Evolutionary conservation across 306 rosid species (phyloP).

Genomic region (Rubus idaeus): DNA sequence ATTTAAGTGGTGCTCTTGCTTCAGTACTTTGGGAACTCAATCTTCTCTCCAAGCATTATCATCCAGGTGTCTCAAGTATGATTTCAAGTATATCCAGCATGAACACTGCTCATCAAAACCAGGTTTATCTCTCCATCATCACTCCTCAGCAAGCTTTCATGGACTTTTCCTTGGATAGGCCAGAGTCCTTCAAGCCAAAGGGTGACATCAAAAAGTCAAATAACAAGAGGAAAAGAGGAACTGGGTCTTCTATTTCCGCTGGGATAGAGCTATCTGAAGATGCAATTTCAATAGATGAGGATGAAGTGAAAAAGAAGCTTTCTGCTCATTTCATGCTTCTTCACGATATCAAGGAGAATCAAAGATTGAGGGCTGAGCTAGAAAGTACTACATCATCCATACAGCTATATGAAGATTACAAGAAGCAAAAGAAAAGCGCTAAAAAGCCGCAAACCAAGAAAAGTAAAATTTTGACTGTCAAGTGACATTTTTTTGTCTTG

Average conservation of each 20-base stretch:
- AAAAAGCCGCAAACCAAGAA: constrained; percentile 24
- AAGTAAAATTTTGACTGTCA: background rate
- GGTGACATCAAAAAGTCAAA: constrained; percentile 34
- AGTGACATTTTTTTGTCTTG: constrained; percentile 1
- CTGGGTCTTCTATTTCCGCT: constrained; percentile 32
- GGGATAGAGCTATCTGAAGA: constrained; percentile 27
- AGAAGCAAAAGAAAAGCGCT: constrained; percentile 51
- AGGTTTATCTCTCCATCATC: constrained; percentile 49
- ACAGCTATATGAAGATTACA: constrained; percentile 63
- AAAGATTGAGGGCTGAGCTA: constrained; percentile 66
- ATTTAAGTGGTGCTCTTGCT: constrained; percentile 94
- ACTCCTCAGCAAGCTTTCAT: constrained; percentile 77
- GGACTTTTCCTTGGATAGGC: constrained; percentile 60
- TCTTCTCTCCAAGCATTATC: constrained; percentile 76
- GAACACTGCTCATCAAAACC: constrained; percentile 54
- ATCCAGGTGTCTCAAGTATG: constrained; percentile 66
- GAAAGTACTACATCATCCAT: constrained; percentile 46
- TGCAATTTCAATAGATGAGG: constrained; percentile 42
- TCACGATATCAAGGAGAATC: constrained; percentile 71
- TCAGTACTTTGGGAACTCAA: constrained; percentile 94
- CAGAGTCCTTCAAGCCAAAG: constrained; percentile 48
- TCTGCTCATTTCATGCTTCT: constrained; percentile 61
- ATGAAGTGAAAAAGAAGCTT: constrained; percentile 56
- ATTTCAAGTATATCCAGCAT: constrained; percentile 63
- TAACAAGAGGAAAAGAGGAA: constrained; percentile 53